Conservation (phyloP, 495 filamentous ascomycete species). For the Talaromyces proteolyticus region DNA sequence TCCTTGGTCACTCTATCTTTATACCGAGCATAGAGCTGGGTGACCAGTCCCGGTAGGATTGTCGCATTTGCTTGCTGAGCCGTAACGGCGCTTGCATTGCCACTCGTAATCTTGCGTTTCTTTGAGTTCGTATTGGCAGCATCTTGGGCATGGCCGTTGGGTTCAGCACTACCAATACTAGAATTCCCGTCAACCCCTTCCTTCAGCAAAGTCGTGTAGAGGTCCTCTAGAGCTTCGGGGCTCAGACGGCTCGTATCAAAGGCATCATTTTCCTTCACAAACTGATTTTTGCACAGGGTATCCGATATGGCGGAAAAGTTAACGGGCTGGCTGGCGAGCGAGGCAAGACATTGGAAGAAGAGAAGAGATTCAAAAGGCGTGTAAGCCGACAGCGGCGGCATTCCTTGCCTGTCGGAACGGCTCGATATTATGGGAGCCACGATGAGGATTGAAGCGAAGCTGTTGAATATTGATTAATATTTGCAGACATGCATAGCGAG, state of each 20-base stretch:
- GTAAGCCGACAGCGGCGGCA: slow-evolving; percentile 58
- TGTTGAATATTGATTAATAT: too few species aligned
- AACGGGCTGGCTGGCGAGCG: slow-evolving; percentile 54
- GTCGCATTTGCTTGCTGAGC: slow-evolving; percentile 59
- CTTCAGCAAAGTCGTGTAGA: slow-evolving; percentile 68
- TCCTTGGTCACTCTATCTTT: slow-evolving; percentile 56
- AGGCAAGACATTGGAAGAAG: slow-evolving; percentile 77
- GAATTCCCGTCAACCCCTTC: slow-evolving; percentile 53
- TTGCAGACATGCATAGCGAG: too few species aligned
- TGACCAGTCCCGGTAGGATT: slow-evolving; percentile 61
- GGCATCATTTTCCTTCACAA: slow-evolving; percentile 58
- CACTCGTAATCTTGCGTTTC: slow-evolving; percentile 66
- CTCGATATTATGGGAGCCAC: slow-evolving; percentile 34
- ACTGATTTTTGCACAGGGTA: slow-evolving; percentile 60
- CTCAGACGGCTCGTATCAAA: slow-evolving; percentile 70
- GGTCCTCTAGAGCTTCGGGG: slow-evolving; percentile 70
- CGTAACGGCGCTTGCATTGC: slow-evolving; percentile 50
- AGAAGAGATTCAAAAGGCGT: slow-evolving; percentile 85
- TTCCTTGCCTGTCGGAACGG: slow-evolving; percentile 35
- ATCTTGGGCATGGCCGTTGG: slow-evolving; percentile 25
- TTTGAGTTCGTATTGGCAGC: slow-evolving; percentile 41
- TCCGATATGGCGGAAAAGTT: slow-evolving; percentile 71
- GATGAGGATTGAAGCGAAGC: slow-evolving; percentile 19
- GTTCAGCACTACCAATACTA: slow-evolving; percentile 7
- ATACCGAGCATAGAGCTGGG: slow-evolving; percentile 70